Conservation (phyloP, 2,329 filamentous ascomycete genomes). For the Bipolaris oryzae region DNA sequence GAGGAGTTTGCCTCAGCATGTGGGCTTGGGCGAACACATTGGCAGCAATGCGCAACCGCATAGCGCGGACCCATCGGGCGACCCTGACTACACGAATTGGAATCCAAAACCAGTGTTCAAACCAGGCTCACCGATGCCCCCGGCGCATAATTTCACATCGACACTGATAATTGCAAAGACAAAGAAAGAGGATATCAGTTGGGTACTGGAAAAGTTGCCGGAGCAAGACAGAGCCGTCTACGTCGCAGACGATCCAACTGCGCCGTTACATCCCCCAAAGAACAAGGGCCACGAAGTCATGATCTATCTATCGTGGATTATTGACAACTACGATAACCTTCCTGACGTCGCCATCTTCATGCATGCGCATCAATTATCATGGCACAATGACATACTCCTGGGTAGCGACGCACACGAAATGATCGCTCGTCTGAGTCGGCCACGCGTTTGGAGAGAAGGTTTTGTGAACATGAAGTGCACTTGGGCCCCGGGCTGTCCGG, state of each 20-base stretch:
- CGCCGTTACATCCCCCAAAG: conserved; percentile 57
- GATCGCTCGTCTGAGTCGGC: conserved; percentile 52
- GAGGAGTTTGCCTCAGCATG: conserved; percentile 48
- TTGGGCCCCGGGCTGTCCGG: conserved; percentile 62
- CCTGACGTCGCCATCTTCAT: conserved; percentile 66
- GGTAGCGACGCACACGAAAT: conserved; percentile 54
- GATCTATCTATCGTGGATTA: conserved; percentile 66
- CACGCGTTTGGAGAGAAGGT: conserved; percentile 55
- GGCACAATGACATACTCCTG: conserved; percentile 63
- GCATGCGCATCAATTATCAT: conserved; percentile 64
- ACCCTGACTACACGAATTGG: conserved; percentile 47
- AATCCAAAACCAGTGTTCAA: conserved; percentile 44
- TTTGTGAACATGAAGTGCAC: conserved; percentile 63
- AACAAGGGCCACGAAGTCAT: conserved; percentile 69
- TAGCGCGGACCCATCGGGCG: conserved; percentile 19
- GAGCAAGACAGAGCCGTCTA: conserved; percentile 58
- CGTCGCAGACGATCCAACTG: conserved; percentile 57
- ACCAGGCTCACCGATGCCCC: conserved; percentile 45
- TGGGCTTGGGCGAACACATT: conserved; percentile 49
- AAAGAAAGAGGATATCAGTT: conserved; percentile 58
- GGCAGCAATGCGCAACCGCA: conserved; percentile 19
- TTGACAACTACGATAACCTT: conserved; percentile 65
- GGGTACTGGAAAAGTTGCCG: conserved; percentile 61
- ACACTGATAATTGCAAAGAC: conserved; percentile 61
- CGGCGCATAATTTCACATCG: conserved; percentile 59